Percentiles rank a stretch among this genome's conserved stretches.
These are phyloP conservation scores for Capronia coronata DNA, from an alignment of 2,329 filamentous ascomycete genomes.

Conservation along the genomic window DNA sequence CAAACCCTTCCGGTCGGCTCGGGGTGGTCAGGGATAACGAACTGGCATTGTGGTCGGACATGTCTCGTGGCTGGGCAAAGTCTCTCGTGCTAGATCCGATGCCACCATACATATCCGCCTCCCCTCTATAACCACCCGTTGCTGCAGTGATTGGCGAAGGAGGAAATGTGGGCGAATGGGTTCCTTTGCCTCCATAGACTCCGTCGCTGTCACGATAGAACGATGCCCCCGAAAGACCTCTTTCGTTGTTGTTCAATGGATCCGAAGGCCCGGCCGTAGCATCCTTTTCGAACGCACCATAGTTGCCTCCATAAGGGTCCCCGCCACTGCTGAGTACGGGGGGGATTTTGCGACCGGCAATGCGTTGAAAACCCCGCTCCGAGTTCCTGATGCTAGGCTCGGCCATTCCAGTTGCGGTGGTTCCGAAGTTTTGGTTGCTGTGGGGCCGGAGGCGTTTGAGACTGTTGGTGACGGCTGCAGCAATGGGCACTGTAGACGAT, in stretches of 20 bases:
- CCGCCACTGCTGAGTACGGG: constrained; percentile 43
- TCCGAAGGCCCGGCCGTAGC: constrained; percentile 13
- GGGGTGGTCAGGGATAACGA: constrained; percentile 16
- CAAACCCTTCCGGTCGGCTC: constrained; percentile 31
- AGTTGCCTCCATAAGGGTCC: constrained; percentile 39
- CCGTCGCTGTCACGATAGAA: constrained; percentile 31
- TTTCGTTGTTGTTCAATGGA: constrained; percentile 21
- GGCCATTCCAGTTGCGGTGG: constrained; percentile 31
- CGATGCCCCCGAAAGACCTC: constrained; percentile 27
- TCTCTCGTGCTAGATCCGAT: constrained; percentile 13
- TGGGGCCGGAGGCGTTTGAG: constrained; percentile 35
- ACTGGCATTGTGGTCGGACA: constrained; percentile 9
- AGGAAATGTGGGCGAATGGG: constrained; percentile 18
- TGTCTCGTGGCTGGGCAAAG: constrained; percentile 12
- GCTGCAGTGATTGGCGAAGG: constrained; percentile 21
- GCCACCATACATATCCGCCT: not conserved
- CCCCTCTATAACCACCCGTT: constrained; percentile 6
- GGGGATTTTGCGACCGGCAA: constrained; percentile 44
- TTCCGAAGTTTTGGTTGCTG: constrained; percentile 34
- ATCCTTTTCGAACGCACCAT: constrained; percentile 29
- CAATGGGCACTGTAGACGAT: constrained; percentile 36
- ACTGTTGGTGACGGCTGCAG: constrained; percentile 35
- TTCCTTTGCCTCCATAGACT: constrained; percentile 27
- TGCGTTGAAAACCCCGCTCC: constrained; percentile 46
- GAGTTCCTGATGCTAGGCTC: constrained; percentile 27